Percentiles rank a stretch among this genome's conserved stretches.
Evolutionary conservation across 1,284 basidiomycete genomes (phyloP).

Genomic region (Pseudomicrostroma phylloplanum): DNA sequence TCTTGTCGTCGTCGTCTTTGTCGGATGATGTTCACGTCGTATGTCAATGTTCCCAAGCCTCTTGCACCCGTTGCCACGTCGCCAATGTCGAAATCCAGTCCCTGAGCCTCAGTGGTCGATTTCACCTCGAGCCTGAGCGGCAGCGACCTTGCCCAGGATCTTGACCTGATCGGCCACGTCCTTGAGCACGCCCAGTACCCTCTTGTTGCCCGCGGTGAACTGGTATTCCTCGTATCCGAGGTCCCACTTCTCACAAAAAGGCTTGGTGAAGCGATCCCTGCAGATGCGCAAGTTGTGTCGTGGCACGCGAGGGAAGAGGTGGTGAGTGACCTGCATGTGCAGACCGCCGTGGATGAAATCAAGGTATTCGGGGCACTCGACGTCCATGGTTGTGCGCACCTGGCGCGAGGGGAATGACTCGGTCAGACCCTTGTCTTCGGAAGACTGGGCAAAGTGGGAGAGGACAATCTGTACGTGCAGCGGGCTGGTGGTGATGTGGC

Average conservation of each 20-base stretch:
- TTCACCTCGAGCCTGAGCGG: conserved; percentile 52
- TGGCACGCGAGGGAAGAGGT: conserved; percentile 90
- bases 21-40: no score
- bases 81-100: background rate
- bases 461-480: conserved; percentile 71
- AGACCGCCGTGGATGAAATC: conserved; percentile 87
- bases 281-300: conserved; percentile 83
- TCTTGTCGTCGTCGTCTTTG: no score
- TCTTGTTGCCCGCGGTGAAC: conserved; percentile 73
- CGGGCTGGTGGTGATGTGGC: conserved; percentile 73
- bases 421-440: conserved; percentile 76
- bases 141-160: conserved; percentile 61
- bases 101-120: conserved; percentile 24
- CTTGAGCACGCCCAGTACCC: conserved; percentile 69
- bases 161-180: conserved; percentile 74
- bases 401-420: conserved; percentile 92
- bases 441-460: conserved; percentile 94
- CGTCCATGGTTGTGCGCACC: conserved; percentile 90
- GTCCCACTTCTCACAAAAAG: conserved; percentile 60
- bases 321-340: conserved; percentile 94
- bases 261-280: conserved; percentile 67
- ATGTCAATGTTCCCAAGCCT: no score
- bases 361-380: conserved; percentile 74
- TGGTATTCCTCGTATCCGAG: conserved; percentile 78
- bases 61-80: no score